Evolutionary conservation across 257 asterid genomes (phyloP).

Genomic region (Nicotiana benthamiana): DNA sequence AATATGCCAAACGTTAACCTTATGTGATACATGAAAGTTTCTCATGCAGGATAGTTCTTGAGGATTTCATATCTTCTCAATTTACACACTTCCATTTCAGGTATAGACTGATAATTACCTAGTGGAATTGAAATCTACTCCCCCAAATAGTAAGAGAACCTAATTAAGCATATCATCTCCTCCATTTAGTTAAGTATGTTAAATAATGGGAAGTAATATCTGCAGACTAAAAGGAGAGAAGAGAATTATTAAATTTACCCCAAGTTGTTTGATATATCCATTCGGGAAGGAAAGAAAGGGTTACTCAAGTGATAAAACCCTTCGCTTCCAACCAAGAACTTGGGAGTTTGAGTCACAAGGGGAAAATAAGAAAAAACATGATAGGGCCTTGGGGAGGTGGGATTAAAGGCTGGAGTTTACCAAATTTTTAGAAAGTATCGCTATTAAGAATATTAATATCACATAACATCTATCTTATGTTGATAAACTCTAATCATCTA

Average conservation of each 20-base stretch:
- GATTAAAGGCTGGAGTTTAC: background rate
- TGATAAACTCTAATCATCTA: background rate
- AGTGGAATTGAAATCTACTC: background rate
- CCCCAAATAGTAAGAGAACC: background rate
- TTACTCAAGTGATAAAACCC: background rate
- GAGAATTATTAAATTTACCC: background rate
- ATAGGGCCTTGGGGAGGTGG: background rate
- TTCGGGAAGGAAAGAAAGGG: background rate
- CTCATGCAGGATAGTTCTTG: background rate
- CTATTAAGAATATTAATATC: background rate
- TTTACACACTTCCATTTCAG: background rate
- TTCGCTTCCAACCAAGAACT: background rate
- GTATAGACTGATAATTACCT: background rate
- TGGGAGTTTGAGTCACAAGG: background rate
- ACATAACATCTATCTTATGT: background rate
- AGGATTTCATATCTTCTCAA: background rate
- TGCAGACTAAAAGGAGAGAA: background rate
- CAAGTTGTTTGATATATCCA: background rate
- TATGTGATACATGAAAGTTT: background rate
- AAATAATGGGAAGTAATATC: background rate
- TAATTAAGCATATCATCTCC: background rate
- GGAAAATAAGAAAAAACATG: background rate
- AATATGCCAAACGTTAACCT: background rate
- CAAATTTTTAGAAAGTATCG: background rate
- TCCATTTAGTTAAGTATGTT: background rate